These are phyloP conservation scores for Silene conica DNA, from an alignment of 148 eudicot species.

Conservation along the genomic window DNA sequence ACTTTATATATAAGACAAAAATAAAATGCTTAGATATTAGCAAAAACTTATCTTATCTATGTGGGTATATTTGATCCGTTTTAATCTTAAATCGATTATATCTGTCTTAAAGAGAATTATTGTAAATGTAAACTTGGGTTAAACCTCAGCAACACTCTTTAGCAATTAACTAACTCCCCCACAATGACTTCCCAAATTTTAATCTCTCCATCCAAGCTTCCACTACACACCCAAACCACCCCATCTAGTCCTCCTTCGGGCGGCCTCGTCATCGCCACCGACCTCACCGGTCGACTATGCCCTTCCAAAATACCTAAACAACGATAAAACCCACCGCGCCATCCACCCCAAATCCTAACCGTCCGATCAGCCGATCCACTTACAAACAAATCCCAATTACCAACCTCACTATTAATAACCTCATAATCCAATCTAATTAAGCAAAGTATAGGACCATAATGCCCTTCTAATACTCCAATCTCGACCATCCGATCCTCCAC, in stretches of 20 bases:
- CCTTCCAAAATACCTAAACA: conserved; percentile 40
- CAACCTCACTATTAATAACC: neutral
- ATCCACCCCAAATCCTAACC: conserved; percentile 34
- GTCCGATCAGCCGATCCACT: conserved; percentile 43
- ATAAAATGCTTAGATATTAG: too few species aligned
- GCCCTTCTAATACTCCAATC: conserved; percentile 25
- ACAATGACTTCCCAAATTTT: conserved; percentile 29
- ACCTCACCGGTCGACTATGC: conserved; percentile 31
- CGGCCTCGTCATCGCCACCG: conserved; percentile 23
- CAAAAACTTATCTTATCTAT: too few species aligned
- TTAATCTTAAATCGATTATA: too few species aligned
- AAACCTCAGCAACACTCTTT: neutral
- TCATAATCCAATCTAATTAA: conserved; percentile 23
- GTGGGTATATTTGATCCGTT: too few species aligned
- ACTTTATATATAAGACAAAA: too few species aligned
- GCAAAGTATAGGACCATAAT: conserved; percentile 33
- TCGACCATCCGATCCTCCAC: conserved; percentile 23
- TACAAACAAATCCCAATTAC: conserved; percentile 25
- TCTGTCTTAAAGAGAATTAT: too few species aligned
- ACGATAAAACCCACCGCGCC: conserved; percentile 9
- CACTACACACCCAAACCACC: conserved; percentile 31
- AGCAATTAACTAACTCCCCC: neutral
- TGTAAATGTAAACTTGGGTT: too few species aligned
- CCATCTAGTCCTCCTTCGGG: neutral
- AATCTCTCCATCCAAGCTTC: conserved; percentile 39